phyloP scores from a whole-genome alignment of 169 alveolate genomes.

The Cryptosporidium tyzzeri region DNA sequence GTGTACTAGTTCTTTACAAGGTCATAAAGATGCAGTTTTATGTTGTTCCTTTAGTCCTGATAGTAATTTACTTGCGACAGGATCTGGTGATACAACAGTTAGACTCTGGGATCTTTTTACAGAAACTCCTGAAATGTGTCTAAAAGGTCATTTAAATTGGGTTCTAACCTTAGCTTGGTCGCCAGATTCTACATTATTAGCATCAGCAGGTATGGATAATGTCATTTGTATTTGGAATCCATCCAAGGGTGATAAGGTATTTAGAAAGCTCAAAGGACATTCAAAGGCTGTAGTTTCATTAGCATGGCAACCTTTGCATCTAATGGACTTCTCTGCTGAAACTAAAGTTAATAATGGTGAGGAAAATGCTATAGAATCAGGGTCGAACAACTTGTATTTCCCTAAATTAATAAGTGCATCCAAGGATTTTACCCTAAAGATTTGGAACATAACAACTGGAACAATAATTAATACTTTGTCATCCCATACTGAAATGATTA shows the following conservation, averaged over 20 bases:
- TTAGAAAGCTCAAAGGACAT: constrained; percentile 81
- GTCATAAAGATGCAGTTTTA: constrained; percentile 91
- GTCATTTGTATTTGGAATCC: constrained; percentile 88
- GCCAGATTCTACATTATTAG: constrained; percentile 92
- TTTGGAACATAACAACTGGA: constrained; percentile 90
- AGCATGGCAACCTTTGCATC: constrained; percentile 93
- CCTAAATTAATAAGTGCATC: constrained; percentile 79
- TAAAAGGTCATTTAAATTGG: constrained; percentile 94
- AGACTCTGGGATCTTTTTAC: constrained; percentile 95
- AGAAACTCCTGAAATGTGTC: constrained; percentile 91
- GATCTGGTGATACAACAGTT: constrained; percentile 94
- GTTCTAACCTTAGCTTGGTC: constrained; percentile 92
- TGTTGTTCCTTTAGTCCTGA: constrained; percentile 92
- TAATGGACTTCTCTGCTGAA: constrained; percentile 78
- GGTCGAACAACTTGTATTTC: constrained; percentile 41
- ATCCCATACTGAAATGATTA: constrained; percentile 93
- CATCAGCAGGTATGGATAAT: constrained; percentile 94
- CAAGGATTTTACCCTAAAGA: constrained; percentile 92
- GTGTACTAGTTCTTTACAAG: constrained; percentile 92
- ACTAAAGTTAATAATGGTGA: constrained; percentile 73
- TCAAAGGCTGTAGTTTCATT: constrained; percentile 85
- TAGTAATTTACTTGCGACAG: constrained; percentile 91
- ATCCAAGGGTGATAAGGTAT: constrained; percentile 66
- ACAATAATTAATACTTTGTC: constrained; percentile 85
- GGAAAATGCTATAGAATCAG: constrained; percentile 36